A percentile compares a stretch with the other conserved stretches of the same genome.
phyloP scores from a whole-genome alignment of 2,329 filamentous ascomycete genomes.

The Neofusicoccum umdonicola region DNA sequence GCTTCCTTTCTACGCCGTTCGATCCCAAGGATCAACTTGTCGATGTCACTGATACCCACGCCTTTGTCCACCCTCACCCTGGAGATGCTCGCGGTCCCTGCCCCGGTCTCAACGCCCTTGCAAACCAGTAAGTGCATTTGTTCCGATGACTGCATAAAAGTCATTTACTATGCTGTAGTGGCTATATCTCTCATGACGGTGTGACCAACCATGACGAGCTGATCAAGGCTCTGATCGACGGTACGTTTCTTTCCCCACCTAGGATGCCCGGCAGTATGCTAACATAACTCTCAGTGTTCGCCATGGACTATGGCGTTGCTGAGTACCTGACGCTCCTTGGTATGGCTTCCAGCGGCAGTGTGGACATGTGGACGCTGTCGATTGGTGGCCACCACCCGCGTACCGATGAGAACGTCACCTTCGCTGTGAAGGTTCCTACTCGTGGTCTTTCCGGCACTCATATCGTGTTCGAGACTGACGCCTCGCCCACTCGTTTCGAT shows the following conservation, averaged over 20 bases:
- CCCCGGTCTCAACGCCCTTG: conserved; percentile 4
- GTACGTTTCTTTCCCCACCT: conserved; percentile 31
- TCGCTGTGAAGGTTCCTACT: background rate
- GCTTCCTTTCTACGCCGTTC: background rate
- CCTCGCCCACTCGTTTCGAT: conserved; percentile 52
- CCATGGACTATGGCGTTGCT: background rate
- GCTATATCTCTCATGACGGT: background rate
- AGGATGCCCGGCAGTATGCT: background rate
- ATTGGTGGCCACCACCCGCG: conserved; percentile 43
- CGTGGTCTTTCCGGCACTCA: conserved; percentile 50
- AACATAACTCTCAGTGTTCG: background rate
- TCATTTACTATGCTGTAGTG: background rate
- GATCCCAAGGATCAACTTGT: background rate
- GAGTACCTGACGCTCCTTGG: conserved; percentile 36
- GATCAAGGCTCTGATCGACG: conserved; percentile 2
- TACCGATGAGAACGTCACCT: conserved; percentile 22
- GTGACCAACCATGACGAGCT: background rate
- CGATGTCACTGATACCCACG: background rate
- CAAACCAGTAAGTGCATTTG: background rate
- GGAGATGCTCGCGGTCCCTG: background rate
- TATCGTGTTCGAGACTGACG: conserved; percentile 56
- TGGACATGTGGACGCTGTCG: conserved; percentile 51
- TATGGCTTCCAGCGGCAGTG: conserved; percentile 45
- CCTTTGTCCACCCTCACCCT: background rate
- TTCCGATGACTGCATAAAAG: too few relatives aligned